Conservation (phyloP, 2,329 filamentous ascomycete species). For the Claviceps sp. region DNA sequence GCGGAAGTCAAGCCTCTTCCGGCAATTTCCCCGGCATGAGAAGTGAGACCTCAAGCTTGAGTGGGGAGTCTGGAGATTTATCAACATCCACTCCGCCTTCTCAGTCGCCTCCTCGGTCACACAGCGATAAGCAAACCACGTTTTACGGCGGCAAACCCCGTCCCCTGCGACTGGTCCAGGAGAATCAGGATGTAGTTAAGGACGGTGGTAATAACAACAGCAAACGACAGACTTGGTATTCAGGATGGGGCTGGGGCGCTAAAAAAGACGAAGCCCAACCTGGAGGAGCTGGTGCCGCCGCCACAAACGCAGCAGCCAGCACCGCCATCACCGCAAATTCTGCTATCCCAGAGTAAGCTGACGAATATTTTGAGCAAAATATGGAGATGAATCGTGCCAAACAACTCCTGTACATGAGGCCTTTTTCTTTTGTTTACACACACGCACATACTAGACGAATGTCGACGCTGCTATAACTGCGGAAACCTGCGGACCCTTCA, state of each 20-base stretch:
- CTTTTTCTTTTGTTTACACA: background rate
- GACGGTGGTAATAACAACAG: conserved; percentile 29
- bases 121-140: conserved; percentile 42
- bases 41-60: conserved; percentile 51
- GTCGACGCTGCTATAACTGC: background rate
- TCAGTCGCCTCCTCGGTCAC: conserved; percentile 39
- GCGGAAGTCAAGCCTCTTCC: conserved; percentile 31
- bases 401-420: background rate
- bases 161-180: conserved; percentile 76
- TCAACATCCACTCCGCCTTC: conserved; percentile 30
- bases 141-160: conserved; percentile 60
- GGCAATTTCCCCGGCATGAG: conserved; percentile 63
- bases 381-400: background rate
- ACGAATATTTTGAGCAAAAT: too few species aligned
- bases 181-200: conserved; percentile 44
- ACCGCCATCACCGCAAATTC: conserved; percentile 19
- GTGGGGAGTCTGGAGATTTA: conserved; percentile 49
- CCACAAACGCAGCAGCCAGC: conserved; percentile 7
- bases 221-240: conserved; percentile 51
- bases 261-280: conserved; percentile 34
- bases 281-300: conserved; percentile 11
- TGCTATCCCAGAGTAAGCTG: conserved; percentile 21
- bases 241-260: conserved; percentile 39
- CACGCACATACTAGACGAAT: background rate
- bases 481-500: background rate